Evolutionary conservation across 2,329 filamentous ascomycete species (phyloP).

Genomic region (Clarireedia monteithiana): DNA sequence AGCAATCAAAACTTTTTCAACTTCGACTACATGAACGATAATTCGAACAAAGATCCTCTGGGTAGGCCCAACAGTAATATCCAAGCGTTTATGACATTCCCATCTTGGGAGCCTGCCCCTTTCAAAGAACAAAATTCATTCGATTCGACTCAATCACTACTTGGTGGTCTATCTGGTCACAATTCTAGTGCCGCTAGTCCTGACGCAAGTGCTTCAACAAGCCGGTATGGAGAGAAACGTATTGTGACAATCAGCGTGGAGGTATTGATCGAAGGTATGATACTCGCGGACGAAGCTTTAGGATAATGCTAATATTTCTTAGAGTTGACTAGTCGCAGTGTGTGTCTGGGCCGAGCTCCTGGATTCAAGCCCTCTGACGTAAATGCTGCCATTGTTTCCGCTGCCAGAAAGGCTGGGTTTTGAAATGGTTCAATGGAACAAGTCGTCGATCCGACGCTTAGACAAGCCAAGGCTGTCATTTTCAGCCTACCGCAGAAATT

Average conservation of each 20-base stretch:
- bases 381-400: slow-evolving; percentile 23
- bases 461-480: no score
- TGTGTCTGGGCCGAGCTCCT: slow-evolving; percentile 27
- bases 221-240: slow-evolving; percentile 11
- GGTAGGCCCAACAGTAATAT: not conserved
- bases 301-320: not conserved
- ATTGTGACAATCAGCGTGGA: slow-evolving; percentile 27
- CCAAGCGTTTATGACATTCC: not conserved
- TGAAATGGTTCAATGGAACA: no score
- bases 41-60: not conserved
- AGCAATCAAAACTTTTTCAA: not conserved
- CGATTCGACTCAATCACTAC: not conserved
- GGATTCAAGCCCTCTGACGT: slow-evolving; percentile 28
- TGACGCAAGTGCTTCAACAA: not conserved
- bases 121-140: not conserved
- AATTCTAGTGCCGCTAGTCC: not conserved
- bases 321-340: slow-evolving; percentile 24
- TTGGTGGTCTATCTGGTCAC: not conserved
- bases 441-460: no score
- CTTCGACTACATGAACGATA: not conserved
- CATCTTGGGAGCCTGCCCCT: not conserved
- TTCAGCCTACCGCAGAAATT: no score
- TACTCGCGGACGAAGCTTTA: not conserved
- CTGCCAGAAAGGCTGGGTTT: slow-evolving; percentile 2
- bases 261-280: slow-evolving; percentile 27